These are phyloP conservation scores for Trichocomaceae sp. DNA, from an alignment of 2,329 filamentous ascomycete genomes.

Conservation along the genomic window DNA sequence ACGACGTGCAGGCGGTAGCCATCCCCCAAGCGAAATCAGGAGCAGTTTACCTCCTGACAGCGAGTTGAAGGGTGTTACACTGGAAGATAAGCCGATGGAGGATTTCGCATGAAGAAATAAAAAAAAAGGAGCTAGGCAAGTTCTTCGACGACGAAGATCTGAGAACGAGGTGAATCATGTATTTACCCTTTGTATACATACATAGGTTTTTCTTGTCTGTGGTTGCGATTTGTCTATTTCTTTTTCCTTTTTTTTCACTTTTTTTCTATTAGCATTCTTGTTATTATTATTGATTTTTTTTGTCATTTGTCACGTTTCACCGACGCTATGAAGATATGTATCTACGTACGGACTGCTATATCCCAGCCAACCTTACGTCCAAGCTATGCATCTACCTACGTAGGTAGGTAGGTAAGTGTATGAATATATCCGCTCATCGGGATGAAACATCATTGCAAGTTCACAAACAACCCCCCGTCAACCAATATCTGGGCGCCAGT, in stretches of 20 bases:
- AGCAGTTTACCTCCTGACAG: slow-evolving; percentile 32
- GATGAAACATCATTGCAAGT: slow-evolving; percentile 57
- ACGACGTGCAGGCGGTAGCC: slow-evolving; percentile 44
- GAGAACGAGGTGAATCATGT: background rate
- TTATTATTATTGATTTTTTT: no score
- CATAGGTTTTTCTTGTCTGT: background rate
- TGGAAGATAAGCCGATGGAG: slow-evolving; percentile 73
- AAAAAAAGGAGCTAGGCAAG: background rate
- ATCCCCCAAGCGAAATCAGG: slow-evolving; percentile 29
- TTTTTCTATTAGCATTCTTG: background rate
- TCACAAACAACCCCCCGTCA: slow-evolving; percentile 84
- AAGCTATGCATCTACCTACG: no score
- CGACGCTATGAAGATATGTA: slow-evolving; percentile 12
- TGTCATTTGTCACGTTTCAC: slow-evolving; percentile 1
- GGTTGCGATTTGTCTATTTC: background rate
- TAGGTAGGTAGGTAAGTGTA: no score
- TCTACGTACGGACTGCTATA: slow-evolving; percentile 6
- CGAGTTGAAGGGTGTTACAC: slow-evolving; percentile 51
- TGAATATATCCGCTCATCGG: background rate
- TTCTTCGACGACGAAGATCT: background rate
- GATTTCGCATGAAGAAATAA: slow-evolving; percentile 41
- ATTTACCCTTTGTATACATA: slow-evolving; percentile 11
- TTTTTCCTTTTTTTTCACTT: background rate
- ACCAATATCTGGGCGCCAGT: slow-evolving; percentile 78
- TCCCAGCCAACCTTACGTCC: background rate